Conservation (phyloP, 495 filamentous ascomycete species). For the Penicillium paradoxum region DNA sequence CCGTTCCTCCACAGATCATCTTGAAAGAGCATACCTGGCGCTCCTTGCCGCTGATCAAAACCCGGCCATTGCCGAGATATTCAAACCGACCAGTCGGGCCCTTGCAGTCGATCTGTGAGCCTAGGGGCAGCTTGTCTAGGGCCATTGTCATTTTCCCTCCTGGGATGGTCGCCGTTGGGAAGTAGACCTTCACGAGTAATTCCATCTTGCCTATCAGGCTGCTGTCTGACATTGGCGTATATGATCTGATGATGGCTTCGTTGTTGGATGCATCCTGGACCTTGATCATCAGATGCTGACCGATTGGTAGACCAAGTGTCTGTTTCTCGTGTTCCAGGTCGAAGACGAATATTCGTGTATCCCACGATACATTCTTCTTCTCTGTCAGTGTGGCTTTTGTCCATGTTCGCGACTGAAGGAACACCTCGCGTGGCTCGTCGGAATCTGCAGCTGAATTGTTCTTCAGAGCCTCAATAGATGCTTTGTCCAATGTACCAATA, state of each 20-base stretch:
- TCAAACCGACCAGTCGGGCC: slow-evolving; percentile 87
- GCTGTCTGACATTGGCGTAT: slow-evolving; percentile 77
- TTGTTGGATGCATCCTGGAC: slow-evolving; percentile 60
- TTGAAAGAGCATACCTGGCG: slow-evolving; percentile 62
- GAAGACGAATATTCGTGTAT: slow-evolving; percentile 83
- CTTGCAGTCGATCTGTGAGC: slow-evolving; percentile 76
- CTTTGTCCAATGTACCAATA: slow-evolving; percentile 68
- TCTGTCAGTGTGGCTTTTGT: slow-evolving; percentile 58
- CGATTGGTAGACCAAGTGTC: slow-evolving; percentile 72
- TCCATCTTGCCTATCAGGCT: slow-evolving; percentile 58
- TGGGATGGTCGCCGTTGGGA: slow-evolving; percentile 48
- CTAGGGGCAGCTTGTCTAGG: slow-evolving; percentile 66
- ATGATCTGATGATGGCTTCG: slow-evolving; percentile 76
- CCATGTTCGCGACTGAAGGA: slow-evolving; percentile 72
- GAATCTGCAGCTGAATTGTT: slow-evolving; percentile 18
- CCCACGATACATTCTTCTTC: slow-evolving; percentile 67
- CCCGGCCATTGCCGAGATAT: slow-evolving; percentile 65
- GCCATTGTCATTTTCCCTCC: slow-evolving; percentile 86
- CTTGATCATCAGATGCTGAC: slow-evolving; percentile 87
- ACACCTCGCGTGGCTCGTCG: slow-evolving; percentile 48
- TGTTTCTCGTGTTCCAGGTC: slow-evolving; percentile 68
- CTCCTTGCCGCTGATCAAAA: slow-evolving; percentile 55
- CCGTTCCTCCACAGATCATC: slow-evolving; percentile 88
- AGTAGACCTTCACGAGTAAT: slow-evolving; percentile 85
- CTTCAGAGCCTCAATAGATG: slow-evolving; percentile 49